Evolutionary conservation across 1,284 basidiomycete species (phyloP), one percentile per base, ranked within the genome.

Genomic region (Sutorius eximius): DNA sequence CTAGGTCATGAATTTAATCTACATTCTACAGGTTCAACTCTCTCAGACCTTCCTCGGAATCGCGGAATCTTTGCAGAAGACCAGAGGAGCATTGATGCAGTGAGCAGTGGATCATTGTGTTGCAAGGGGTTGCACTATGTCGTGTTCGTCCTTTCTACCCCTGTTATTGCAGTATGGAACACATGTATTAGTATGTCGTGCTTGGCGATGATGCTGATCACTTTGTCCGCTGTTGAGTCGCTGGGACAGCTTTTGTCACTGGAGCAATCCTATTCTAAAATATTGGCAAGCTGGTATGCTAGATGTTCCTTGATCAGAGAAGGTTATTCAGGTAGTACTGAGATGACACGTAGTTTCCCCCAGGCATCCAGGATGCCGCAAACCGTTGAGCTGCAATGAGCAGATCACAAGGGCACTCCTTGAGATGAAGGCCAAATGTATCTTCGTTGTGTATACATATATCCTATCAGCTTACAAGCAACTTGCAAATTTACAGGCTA

Each of bases 31-130:
- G 82, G 72, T 83, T 38, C 74, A 75, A 57, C 74, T 85, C 1
- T 78, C 82, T 0, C 71, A 79, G 50, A 81, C 83, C 1, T 85
- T 85, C 77, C 71, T 83, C 34, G 77, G 78, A 12, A 77, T 85
- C 33, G 83, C 83, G 0, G 79, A 82, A 45, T 83, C 83, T 3
- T 62, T 85, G 67, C 74, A 73, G 60, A 83, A 79, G 58, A 76
- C 80, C 1, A 70, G 82, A 55, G 82, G 77, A 59, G 71, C 76
- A 16, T 62, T 81, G 47, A 68, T 80, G 59, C 65, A 64, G 22
- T 71, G 55, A 68, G 24, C 20, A 20, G 30, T 18, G 3, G 32
- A 4, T 16, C 30, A 9, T 40, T 1, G 24, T 5, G 15, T 20
- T 32, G 10, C 24, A 27, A 27, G 5, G 45, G 27, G 15, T 24